Conservation (phyloP, 179 eudicot genomes). For the Silene noctiflora region DNA sequence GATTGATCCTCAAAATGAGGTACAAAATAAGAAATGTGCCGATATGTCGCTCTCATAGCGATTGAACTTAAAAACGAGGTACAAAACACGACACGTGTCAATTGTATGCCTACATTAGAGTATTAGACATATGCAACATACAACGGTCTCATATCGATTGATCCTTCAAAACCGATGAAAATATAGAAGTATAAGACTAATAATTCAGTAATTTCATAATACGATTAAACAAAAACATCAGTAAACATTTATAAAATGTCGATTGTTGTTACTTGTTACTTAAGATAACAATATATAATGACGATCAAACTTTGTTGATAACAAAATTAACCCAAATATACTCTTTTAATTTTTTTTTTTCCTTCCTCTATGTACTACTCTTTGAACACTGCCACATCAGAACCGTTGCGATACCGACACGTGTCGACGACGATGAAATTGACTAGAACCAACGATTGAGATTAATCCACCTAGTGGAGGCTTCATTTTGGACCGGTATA, state of each 20-base stretch:
- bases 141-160: too few species aligned
- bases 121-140: too few species aligned
- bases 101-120: too few species aligned
- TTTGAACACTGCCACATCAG: conserved; percentile 30
- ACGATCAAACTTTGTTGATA: conserved; percentile 9
- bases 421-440: conserved; percentile 47
- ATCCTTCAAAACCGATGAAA: too few species aligned
- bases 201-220: background rate
- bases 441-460: conserved; percentile 61
- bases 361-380: conserved; percentile 27
- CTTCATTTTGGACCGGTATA: conserved; percentile 75
- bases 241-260: conserved; percentile 2
- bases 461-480: conserved; percentile 84
- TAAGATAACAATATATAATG: conserved; percentile 6
- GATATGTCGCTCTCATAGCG: too few species aligned
- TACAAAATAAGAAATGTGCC: too few species aligned
- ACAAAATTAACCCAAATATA: conserved; percentile 16
- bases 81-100: too few species aligned
- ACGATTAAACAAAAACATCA: background rate
- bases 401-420: conserved; percentile 85
- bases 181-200: too few species aligned
- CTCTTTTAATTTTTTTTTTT: conserved; percentile 5
- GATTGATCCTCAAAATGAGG: too few species aligned
- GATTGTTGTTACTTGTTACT: background rate
- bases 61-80: too few species aligned